Percentiles rank a stretch among this genome's conserved stretches.
Evolutionary conservation across 352 stramenopile genomes (phyloP).

Genomic region (Globisporangium ultimum): DNA sequence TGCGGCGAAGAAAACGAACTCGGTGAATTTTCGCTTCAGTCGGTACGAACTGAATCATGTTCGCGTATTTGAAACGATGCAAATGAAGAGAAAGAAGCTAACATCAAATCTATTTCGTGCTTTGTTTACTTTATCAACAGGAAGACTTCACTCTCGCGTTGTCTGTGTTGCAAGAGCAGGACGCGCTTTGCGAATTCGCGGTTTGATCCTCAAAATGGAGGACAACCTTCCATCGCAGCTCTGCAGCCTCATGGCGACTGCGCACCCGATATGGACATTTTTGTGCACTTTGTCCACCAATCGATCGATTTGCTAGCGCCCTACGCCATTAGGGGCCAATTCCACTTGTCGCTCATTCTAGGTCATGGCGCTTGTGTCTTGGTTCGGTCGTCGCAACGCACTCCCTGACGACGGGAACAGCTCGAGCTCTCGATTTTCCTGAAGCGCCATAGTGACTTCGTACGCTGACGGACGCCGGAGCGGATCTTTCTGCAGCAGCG

Average conservation of each 20-base stretch:
- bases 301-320: no score
- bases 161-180: constrained; percentile 56
- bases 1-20: constrained; percentile 82
- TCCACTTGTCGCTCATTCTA: no score
- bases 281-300: no score
- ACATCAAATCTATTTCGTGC: not conserved
- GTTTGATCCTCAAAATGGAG: constrained; percentile 2
- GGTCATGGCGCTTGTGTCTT: not conserved
- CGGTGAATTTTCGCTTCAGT: constrained; percentile 61
- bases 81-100: not conserved
- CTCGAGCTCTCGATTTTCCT: constrained; percentile 56
- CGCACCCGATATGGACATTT: no score
- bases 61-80: not conserved
- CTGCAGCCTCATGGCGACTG: no score
- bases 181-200: constrained; percentile 33
- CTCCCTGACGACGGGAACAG: constrained; percentile 33
- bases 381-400: constrained; percentile 2
- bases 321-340: no score
- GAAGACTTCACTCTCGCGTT: constrained; percentile 67
- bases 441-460: constrained; percentile 64
- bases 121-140: constrained; percentile 16
- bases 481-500: constrained; percentile 71
- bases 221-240: no score
- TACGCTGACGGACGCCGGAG: constrained; percentile 62
- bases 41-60: constrained; percentile 26